Evolutionary conservation across 148 eudicot genomes (phyloP).

Genomic region (Chenopodium quinoa): DNA sequence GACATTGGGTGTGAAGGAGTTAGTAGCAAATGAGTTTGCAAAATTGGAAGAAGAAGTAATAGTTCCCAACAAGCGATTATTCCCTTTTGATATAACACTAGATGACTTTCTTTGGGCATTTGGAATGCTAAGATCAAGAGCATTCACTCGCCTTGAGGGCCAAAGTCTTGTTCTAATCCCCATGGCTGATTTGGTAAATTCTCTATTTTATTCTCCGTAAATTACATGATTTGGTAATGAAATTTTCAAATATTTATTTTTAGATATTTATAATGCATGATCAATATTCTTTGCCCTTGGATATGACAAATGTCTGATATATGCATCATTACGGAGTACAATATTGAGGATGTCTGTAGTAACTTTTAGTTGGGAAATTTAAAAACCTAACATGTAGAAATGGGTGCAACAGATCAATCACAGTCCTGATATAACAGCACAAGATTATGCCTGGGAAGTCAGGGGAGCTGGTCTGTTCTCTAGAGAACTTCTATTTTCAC

Average conservation of each 20-base stretch:
- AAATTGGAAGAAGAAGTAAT: slow-evolving; percentile 67
- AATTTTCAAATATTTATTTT: neutral
- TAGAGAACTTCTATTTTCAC: slow-evolving; percentile 72
- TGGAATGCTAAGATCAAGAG: slow-evolving; percentile 91
- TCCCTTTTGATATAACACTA: slow-evolving; percentile 61
- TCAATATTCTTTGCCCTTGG: neutral
- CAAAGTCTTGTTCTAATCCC: slow-evolving; percentile 89
- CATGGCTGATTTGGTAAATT: slow-evolving; percentile 78
- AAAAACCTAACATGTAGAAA: slow-evolving; percentile 5
- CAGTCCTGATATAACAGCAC: slow-evolving; percentile 62
- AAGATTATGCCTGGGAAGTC: slow-evolving; percentile 81
- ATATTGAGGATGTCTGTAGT: neutral
- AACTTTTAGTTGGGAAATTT: slow-evolving; percentile 3
- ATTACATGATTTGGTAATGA: no score
- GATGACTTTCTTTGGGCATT: slow-evolving; percentile 97
- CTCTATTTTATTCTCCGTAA: neutral
- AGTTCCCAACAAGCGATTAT: slow-evolving; percentile 65
- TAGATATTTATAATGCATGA: neutral
- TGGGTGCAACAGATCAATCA: slow-evolving; percentile 72
- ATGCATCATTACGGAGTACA: no score
- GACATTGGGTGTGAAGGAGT: slow-evolving; percentile 80
- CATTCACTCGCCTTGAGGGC: slow-evolving; percentile 81
- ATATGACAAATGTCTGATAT: no score
- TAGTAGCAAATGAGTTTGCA: slow-evolving; percentile 73
- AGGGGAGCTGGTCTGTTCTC: slow-evolving; percentile 94